Percentiles rank a stretch among this genome's conserved stretches.
Conservation (phyloP, 129 eudicot species). For the Apium graveolens region DNA sequence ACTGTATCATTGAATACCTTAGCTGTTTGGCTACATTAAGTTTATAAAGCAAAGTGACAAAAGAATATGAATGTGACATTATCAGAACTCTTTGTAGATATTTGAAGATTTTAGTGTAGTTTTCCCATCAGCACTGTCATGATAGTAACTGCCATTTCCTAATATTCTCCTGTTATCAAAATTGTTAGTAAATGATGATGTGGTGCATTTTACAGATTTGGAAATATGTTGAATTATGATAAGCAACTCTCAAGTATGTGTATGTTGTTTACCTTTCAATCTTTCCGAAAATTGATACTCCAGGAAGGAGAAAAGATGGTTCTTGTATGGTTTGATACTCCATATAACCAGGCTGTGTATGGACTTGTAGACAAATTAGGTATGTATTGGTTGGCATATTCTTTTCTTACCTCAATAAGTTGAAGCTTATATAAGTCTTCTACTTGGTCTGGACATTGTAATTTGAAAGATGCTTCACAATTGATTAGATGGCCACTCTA, state of each 20-base stretch:
- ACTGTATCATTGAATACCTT: neutral
- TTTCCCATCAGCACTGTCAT: neutral
- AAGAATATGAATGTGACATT: neutral
- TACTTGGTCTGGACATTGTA: neutral
- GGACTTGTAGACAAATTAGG: conserved; percentile 98
- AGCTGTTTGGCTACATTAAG: neutral
- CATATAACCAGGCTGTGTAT: conserved; percentile 97
- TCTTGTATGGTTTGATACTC: conserved; percentile 94
- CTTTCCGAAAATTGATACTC: conserved; percentile 78
- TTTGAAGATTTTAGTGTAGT: neutral
- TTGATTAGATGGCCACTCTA: conserved; percentile 4
- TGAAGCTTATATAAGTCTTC: conserved; percentile 2
- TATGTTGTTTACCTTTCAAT: conserved; percentile 73
- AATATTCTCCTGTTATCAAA: neutral
- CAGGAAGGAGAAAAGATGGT: conserved; percentile 99
- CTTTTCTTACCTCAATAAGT: neutral
- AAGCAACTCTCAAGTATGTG: conserved; percentile 69
- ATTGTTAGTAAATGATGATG: conserved; percentile 7
- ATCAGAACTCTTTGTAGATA: neutral
- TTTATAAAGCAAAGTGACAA: neutral
- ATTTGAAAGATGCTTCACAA: conserved; percentile 3
- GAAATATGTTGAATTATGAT: conserved; percentile 37
- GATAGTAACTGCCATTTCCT: neutral
- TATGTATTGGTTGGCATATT: conserved; percentile 17
- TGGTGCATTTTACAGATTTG: conserved; percentile 41